phyloP scores from a whole-genome alignment of 1,284 basidiomycete species.

The Cutaneotrichosporon cavernicola region DNA sequence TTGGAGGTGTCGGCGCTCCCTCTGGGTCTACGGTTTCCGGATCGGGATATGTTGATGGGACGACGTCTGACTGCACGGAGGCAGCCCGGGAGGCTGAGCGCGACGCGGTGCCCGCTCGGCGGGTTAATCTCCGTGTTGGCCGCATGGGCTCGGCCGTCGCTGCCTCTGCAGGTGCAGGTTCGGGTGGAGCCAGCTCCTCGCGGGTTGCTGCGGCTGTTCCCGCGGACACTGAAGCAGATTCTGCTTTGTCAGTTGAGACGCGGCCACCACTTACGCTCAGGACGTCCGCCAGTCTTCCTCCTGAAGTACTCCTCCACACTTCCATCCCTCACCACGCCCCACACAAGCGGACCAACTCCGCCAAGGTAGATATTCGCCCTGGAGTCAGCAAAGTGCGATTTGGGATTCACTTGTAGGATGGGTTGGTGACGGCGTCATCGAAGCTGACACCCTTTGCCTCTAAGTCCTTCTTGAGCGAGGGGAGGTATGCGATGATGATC shows the following conservation, averaged over 20 bases:
- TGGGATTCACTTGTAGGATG: slow-evolving; percentile 31
- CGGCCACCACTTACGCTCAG: neutral
- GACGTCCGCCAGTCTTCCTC: neutral
- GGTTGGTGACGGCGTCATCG: slow-evolving; percentile 17
- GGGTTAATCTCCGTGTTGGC: neutral
- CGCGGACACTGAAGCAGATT: neutral
- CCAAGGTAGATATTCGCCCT: slow-evolving; percentile 28
- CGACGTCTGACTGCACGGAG: slow-evolving; percentile 18
- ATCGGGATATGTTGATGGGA: slow-evolving; percentile 43
- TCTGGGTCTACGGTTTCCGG: slow-evolving; percentile 20
- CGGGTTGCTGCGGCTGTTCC: neutral
- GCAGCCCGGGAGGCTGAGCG: slow-evolving; percentile 12
- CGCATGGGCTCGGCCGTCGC: neutral
- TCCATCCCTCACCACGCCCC: slow-evolving; percentile 33
- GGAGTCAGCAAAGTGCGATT: slow-evolving; percentile 1
- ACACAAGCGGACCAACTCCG: slow-evolving; percentile 32
- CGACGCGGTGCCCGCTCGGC: slow-evolving; percentile 3
- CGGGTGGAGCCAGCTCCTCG: neutral
- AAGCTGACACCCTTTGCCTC: slow-evolving; percentile 29
- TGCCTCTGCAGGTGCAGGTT: neutral
- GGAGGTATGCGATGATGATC: slow-evolving; percentile 31
- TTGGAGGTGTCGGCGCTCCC: neutral
- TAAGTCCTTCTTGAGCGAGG: slow-evolving; percentile 28
- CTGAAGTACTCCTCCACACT: slow-evolving; percentile 32
- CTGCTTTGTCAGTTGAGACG: neutral